phyloP scores from a whole-genome alignment of 1,284 basidiomycete genomes.

The Apiotrichum siamense region DNA sequence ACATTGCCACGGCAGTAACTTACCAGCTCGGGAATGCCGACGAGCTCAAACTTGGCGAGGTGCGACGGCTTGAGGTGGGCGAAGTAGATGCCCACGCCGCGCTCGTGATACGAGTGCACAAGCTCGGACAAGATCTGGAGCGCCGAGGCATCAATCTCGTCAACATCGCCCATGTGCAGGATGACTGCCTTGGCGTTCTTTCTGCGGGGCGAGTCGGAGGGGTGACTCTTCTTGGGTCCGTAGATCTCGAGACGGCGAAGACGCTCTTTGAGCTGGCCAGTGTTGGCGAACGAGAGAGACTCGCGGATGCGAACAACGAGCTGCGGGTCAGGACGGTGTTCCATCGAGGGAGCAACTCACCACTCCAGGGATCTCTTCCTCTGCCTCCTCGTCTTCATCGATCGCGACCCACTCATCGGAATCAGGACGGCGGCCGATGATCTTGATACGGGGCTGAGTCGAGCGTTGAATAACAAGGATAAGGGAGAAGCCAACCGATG shows the following conservation, averaged over 20 bases:
- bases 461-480: constrained; percentile 81
- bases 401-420: constrained; percentile 75
- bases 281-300: constrained; percentile 80
- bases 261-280: constrained; percentile 77
- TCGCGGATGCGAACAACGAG: constrained; percentile 76
- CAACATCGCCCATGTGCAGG: constrained; percentile 77
- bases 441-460: constrained; percentile 66
- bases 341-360: constrained; percentile 17
- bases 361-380: constrained; percentile 65
- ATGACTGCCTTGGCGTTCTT: constrained; percentile 70
- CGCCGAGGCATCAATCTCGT: constrained; percentile 79
- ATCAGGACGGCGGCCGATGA: constrained; percentile 71
- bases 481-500: constrained; percentile 75
- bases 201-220: constrained; percentile 73
- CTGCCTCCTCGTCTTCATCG: constrained; percentile 61
- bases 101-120: constrained; percentile 62
- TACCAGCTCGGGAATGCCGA: constrained; percentile 39
- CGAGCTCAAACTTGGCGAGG: constrained; percentile 54
- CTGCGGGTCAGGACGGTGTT: constrained; percentile 5
- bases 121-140: constrained; percentile 79
- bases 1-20: constrained; percentile 6
- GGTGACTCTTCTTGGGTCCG: constrained; percentile 68
- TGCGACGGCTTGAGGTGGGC: constrained; percentile 63
- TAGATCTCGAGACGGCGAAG: constrained; percentile 61
- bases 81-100: constrained; percentile 68